These are phyloP conservation scores for Penicillium antarcticum DNA, from an alignment of 495 filamentous ascomycete species.

Conservation along the genomic window DNA sequence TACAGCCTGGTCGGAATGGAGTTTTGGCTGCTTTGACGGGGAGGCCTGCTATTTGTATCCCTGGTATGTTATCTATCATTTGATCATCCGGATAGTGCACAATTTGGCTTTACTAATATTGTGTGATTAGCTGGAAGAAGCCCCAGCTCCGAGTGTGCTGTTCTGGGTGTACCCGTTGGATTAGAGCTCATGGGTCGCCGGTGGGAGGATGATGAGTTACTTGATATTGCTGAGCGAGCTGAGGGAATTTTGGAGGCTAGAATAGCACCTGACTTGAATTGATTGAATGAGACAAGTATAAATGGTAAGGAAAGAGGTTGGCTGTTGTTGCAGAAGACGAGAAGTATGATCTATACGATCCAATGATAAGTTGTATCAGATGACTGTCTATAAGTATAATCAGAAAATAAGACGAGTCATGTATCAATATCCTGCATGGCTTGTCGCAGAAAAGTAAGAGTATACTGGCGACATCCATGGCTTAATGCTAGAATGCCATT, in stretches of 20 bases:
- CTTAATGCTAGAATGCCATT: no score
- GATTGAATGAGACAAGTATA: no score
- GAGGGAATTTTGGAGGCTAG: constrained; percentile 43
- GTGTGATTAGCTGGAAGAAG: constrained; percentile 39
- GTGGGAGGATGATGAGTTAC: constrained; percentile 50
- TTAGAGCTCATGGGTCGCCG: constrained; percentile 60
- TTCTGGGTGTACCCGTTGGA: constrained; percentile 57
- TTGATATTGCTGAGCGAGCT: constrained; percentile 46
- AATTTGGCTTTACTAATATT: not conserved
- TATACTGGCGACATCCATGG: no score
- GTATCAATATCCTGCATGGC: no score
- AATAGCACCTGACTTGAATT: constrained; percentile 40
- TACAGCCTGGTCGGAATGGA: constrained; percentile 60
- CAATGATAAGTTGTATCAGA: no score
- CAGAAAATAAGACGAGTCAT: no score
- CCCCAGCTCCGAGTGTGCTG: constrained; percentile 40
- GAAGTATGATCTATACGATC: no score
- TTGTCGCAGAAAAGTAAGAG: no score
- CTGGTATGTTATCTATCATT: constrained; percentile 23
- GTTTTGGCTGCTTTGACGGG: constrained; percentile 63
- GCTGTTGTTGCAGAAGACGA: no score
- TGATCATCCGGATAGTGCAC: no score
- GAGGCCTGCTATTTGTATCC: constrained; percentile 59
- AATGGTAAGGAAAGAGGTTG: no score
- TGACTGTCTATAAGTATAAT: no score